Evolutionary conservation across 2,329 filamentous ascomycete species (phyloP).

Genomic region (Chaetomiaceae sp.): DNA sequence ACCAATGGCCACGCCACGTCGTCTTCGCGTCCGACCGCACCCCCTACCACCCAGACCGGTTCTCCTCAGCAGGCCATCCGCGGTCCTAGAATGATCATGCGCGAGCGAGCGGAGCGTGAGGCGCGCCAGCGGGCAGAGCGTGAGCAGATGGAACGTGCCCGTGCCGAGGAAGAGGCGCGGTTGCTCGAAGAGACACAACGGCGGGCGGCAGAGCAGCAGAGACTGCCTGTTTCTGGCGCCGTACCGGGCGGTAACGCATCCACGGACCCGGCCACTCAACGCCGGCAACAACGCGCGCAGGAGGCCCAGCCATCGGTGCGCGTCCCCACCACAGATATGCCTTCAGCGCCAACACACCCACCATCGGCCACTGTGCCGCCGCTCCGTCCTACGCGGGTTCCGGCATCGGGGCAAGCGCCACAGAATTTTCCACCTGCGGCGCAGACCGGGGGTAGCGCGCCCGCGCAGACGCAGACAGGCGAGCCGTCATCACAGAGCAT

Average conservation of each 20-base stretch:
- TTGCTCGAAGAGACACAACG: constrained; percentile 49
- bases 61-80: constrained; percentile 60
- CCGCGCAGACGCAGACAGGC: constrained; percentile 24
- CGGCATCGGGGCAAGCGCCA: constrained; percentile 26
- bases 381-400: constrained; percentile 23
- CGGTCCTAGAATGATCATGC: constrained; percentile 88
- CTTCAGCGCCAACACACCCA: constrained; percentile 15
- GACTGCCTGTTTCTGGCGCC: constrained; percentile 46
- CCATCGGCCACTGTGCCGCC: constrained; percentile 16
- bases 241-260: constrained; percentile 28
- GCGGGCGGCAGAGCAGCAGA: constrained; percentile 53
- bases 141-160: constrained; percentile 55
- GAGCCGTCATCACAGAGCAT: constrained; percentile 29
- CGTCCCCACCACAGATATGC: constrained; percentile 11
- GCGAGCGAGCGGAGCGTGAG: constrained; percentile 73
- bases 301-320: constrained; percentile 21
- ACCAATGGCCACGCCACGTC: constrained; percentile 50
- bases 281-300: constrained; percentile 31
- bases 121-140: constrained; percentile 61
- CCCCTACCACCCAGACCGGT: constrained; percentile 45
- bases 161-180: constrained; percentile 51
- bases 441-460: constrained; percentile 11
- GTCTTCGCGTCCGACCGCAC: constrained; percentile 41
- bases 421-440: constrained; percentile 18
- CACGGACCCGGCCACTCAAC: constrained; percentile 30